These are phyloP conservation scores for Lavandula angustifolia DNA, from an alignment of 257 asterid species.

Conservation along the genomic window DNA sequence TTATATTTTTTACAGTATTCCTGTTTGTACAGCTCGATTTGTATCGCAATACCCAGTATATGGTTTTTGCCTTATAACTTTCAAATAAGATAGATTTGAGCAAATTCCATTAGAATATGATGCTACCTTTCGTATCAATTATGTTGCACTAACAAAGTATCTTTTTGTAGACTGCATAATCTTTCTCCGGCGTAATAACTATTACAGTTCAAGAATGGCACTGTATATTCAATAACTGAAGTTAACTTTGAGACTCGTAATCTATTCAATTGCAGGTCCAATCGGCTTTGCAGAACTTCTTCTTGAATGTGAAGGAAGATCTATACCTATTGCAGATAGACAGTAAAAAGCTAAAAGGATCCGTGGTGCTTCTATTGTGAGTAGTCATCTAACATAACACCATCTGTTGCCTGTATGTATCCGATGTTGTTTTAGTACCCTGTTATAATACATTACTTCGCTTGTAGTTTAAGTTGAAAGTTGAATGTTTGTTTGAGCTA, in stretches of 20 bases:
- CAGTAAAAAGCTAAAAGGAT: constrained; percentile 53
- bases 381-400: constrained; percentile 8
- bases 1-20: neutral
- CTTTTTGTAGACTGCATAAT: neutral
- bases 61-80: neutral
- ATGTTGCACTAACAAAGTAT: neutral
- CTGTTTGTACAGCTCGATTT: neutral
- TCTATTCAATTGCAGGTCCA: constrained; percentile 58
- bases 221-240: constrained; percentile 4
- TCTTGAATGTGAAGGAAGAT: constrained; percentile 53
- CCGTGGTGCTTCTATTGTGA: neutral
- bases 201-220: neutral
- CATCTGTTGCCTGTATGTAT: neutral
- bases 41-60: neutral
- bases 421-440: neutral
- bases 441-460: neutral
- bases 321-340: constrained; percentile 74
- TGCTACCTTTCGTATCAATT: neutral
- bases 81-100: neutral
- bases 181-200: neutral
- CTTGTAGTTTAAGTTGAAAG: neutral
- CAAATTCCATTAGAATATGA: constrained; percentile 5
- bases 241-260: neutral
- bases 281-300: constrained; percentile 62
- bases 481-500: constrained; percentile 13